A percentile compares a stretch with the other conserved stretches of the same genome.
Conservation (phyloP, 805 yeast species). For the Wickerhamiella cacticola region DNA sequence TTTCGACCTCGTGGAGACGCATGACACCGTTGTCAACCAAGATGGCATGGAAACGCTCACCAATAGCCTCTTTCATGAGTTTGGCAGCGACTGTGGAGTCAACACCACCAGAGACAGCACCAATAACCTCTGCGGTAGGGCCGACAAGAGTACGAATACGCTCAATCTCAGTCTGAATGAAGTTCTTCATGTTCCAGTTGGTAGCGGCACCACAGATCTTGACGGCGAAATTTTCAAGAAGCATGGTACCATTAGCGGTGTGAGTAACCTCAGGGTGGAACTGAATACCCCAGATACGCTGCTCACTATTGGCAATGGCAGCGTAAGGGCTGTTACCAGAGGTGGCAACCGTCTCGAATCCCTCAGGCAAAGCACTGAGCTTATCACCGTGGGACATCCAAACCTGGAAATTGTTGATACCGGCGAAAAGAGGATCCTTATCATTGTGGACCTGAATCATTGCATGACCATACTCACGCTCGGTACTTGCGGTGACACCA, state of each 20-base stretch:
- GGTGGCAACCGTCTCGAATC: conserved; percentile 78
- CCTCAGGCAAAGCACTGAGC: conserved; percentile 77
- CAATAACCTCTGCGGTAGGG: conserved; percentile 96
- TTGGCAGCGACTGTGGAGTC: conserved; percentile 99
- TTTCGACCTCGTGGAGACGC: conserved; percentile 85
- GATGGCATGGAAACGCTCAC: conserved; percentile 96
- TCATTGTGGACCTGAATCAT: conserved; percentile 62
- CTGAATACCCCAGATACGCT: conserved; percentile 84
- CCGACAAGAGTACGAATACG: conserved; percentile 88
- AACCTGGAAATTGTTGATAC: conserved; percentile 85
- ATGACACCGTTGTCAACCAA: conserved; percentile 96
- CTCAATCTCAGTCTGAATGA: conserved; percentile 89
- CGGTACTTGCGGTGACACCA: conserved; percentile 88
- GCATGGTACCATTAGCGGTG: conserved; percentile 75
- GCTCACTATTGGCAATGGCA: conserved; percentile 67
- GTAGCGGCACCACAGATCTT: conserved; percentile 73
- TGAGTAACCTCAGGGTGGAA: conserved; percentile 99
- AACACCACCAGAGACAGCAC: conserved; percentile 99
- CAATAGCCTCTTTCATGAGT: conserved; percentile 95
- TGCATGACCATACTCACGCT: conserved; percentile 98
- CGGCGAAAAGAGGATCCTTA: conserved; percentile 63
- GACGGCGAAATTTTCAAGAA: conserved; percentile 87
- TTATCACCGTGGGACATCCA: conserved; percentile 99
- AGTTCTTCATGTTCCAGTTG: conserved; percentile 98
- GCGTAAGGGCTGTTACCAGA: conserved; percentile 93